Evolutionary conservation across 257 asterid genomes (phyloP).

Genomic region (Solanum corneliomulleri): DNA sequence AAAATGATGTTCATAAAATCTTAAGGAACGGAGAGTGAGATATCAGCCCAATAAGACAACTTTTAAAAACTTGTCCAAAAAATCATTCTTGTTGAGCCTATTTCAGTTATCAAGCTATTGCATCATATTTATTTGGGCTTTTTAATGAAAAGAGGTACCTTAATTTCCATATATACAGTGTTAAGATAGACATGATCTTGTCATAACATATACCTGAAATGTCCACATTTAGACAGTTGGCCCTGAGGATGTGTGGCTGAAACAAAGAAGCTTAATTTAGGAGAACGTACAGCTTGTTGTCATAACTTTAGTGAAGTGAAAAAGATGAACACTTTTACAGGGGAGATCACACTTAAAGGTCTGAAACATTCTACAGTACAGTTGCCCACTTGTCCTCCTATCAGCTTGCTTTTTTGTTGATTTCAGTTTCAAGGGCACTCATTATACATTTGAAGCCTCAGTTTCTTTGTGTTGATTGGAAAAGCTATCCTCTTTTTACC

Average conservation of each 20-base stretch:
- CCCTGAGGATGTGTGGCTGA: neutral
- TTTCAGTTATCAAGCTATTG: neutral
- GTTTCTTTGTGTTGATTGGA: neutral
- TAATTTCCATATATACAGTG: neutral
- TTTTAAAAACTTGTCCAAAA: neutral
- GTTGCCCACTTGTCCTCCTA: neutral
- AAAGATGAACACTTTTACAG: neutral
- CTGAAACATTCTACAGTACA: neutral
- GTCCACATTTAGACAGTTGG: neutral
- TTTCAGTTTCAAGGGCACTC: neutral
- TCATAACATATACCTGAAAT: neutral
- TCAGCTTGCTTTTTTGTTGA: neutral
- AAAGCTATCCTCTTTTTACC: neutral
- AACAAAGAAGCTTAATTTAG: neutral
- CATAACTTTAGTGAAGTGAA: neutral
- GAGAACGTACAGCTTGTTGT: neutral
- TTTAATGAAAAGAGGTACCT: neutral
- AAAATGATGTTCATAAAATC: neutral
- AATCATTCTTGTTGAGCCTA: neutral
- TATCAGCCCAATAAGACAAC: neutral
- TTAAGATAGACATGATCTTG: neutral
- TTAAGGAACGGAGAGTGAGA: neutral
- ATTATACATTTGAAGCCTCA: neutral
- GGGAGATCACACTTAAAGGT: neutral
- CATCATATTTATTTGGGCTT: neutral